Evolutionary conservation across 257 asterid species (phyloP).

Genomic region (Salvia hispanica): DNA sequence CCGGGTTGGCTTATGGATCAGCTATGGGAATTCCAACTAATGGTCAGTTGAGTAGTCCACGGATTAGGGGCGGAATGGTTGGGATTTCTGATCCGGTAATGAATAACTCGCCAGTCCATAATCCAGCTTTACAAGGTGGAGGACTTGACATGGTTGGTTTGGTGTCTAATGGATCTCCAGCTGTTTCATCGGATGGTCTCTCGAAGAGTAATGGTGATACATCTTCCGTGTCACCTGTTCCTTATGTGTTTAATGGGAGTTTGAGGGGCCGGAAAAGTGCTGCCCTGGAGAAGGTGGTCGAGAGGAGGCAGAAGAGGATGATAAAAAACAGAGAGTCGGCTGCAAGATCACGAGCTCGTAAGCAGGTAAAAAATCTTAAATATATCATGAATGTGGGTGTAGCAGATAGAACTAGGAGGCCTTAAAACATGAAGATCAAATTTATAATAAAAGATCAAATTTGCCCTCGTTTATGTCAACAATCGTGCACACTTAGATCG

Average conservation of each 20-base stretch:
- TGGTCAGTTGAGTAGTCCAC: conserved; percentile 50
- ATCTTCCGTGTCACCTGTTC: conserved; percentile 74
- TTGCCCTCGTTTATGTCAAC: conserved; percentile 1
- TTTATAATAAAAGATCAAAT: not conserved
- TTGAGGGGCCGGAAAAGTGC: conserved; percentile 66
- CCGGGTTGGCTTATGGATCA: conserved; percentile 52
- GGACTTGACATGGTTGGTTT: conserved; percentile 60
- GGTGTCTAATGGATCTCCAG: conserved; percentile 63
- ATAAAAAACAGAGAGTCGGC: conserved; percentile 94
- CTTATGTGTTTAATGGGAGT: conserved; percentile 69
- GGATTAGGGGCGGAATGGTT: conserved; percentile 51
- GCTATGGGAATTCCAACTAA: conserved; percentile 49
- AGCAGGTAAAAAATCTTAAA: conserved; percentile 63
- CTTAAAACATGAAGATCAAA: not conserved
- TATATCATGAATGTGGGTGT: not conserved
- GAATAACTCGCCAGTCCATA: conserved; percentile 51
- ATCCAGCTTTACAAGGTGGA: conserved; percentile 43
- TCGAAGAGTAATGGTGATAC: conserved; percentile 68
- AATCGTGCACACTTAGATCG: not conserved
- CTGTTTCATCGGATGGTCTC: conserved; percentile 72
- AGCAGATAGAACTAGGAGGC: conserved; percentile 1
- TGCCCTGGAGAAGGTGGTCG: conserved; percentile 84
- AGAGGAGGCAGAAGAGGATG: conserved; percentile 97
- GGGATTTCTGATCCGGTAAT: conserved; percentile 51
- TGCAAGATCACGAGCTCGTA: conserved; percentile 95